These are phyloP conservation scores for Psilocybe azurescens DNA, from an alignment of 768 basidiomycete species.

Conservation along the genomic window DNA sequence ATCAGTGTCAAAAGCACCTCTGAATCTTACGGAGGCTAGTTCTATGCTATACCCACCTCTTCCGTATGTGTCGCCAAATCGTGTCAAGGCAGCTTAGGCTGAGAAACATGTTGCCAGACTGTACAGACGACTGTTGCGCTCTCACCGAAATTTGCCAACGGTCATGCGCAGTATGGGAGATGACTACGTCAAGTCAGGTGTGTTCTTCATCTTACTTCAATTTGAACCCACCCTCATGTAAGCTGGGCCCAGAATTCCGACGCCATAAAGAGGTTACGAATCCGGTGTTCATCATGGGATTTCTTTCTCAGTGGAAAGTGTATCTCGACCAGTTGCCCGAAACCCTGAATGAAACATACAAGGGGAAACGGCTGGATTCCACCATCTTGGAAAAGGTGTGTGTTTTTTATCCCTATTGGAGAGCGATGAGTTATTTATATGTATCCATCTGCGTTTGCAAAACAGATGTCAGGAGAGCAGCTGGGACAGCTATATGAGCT, in stretches of 20 bases:
- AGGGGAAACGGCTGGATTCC: constrained; percentile 71
- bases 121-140: constrained; percentile 80
- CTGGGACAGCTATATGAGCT: constrained; percentile 93
- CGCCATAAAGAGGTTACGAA: constrained; percentile 81
- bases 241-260: constrained; percentile 71
- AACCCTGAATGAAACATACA: constrained; percentile 52
- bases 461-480: constrained; percentile 88
- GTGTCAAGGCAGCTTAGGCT: background rate
- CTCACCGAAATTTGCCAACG: constrained; percentile 70
- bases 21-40: constrained; percentile 67
- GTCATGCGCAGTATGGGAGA: constrained; percentile 90
- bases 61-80: constrained; percentile 59
- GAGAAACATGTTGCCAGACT: constrained; percentile 50
- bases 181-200: constrained; percentile 83
- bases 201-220: constrained; percentile 7
- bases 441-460: background rate
- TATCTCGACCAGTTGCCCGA: constrained; percentile 80
- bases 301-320: constrained; percentile 93
- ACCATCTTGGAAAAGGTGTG: constrained; percentile 78
- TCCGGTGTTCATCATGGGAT: constrained; percentile 91
- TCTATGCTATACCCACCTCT: constrained; percentile 80
- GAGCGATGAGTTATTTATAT: background rate
- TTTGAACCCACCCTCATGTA: background rate
- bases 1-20: constrained; percentile 58
- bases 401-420: background rate